Conservation (phyloP, 495 filamentous ascomycete genomes). For the Penicillium antarcticum region DNA sequence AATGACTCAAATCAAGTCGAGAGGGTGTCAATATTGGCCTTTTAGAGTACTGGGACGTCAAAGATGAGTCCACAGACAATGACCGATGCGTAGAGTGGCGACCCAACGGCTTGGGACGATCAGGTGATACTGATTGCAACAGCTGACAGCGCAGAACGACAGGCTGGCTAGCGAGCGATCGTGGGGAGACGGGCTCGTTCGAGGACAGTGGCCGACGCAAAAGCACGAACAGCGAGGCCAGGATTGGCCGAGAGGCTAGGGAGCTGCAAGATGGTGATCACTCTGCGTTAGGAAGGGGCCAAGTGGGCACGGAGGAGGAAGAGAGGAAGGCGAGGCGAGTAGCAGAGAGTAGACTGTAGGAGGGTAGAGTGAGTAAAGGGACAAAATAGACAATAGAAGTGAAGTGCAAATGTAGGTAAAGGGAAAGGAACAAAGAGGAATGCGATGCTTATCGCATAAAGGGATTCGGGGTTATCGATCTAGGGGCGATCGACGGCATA, state of each 20-base stretch:
- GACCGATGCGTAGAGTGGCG: constrained; percentile 15
- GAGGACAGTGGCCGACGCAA: constrained; percentile 1
- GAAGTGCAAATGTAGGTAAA: neutral
- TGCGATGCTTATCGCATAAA: constrained; percentile 7
- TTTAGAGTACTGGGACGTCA: neutral
- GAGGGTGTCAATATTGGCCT: neutral
- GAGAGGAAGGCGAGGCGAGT: neutral
- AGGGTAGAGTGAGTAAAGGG: constrained; percentile 3
- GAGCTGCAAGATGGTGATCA: constrained; percentile 26
- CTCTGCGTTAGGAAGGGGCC: constrained; percentile 7
- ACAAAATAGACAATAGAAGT: neutral
- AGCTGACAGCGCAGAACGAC: constrained; percentile 20
- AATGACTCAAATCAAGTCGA: neutral
- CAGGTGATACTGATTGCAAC: constrained; percentile 28
- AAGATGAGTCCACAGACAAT: neutral
- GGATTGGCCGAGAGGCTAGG: constrained; percentile 19
- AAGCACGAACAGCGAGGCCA: constrained; percentile 5
- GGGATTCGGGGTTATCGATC: constrained; percentile 31
- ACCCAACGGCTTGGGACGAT: constrained; percentile 17
- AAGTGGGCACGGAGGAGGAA: constrained; percentile 6
- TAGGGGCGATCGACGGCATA: constrained; percentile 29
- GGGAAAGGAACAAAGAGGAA: constrained; percentile 11
- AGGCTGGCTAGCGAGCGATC: constrained; percentile 10
- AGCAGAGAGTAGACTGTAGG: neutral
- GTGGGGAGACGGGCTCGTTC: constrained; percentile 7